Evolutionary conservation across 345 rosid genomes (phyloP), one percentile per base, ranked within the genome.

Genomic region (Euclidium syriacum): DNA sequence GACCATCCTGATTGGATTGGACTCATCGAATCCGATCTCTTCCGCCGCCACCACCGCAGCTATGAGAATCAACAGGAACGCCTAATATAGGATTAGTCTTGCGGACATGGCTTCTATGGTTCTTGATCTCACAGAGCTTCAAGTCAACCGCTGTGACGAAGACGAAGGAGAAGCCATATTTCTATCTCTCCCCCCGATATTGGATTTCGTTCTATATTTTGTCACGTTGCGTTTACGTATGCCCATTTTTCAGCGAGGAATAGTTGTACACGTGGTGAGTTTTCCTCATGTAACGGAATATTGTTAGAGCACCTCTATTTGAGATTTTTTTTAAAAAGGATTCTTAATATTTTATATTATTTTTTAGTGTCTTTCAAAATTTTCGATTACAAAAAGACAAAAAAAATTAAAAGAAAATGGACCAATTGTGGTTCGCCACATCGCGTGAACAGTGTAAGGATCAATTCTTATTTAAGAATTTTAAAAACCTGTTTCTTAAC

Each of bases 1-100:
- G 34, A 73, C 82, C 58, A 88, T 73, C 7, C 78, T 74, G 76
- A 84, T 88, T 5, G 90, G 90, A 43, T 85, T 83, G 48, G 77
- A 65, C 2, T 83, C 87, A 14, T 86, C 82, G 72, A 88, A 80
- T 64, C 36, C 49, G 11, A 87, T 71, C 38, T 67, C 71, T 47
- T 25, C 70, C 3, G 75, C 68, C 48, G 78, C 79, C 7, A 79
- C 73, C 55, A 43, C 20, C 58, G 50, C 36, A 55, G 52, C 55
- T 65, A 65, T n/a, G 12, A 72, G 67, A 16, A 76, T 22, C 20
- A 85, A 22, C 8, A 77, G 24, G 57, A 81, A 9, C 32, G 73
- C 52, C 3, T 67, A 62, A 18, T 73, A 26, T 18, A 65, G 30
- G 24, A 29, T 6, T 12, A 54, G 30, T 22, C 35, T 51, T 20